Percentiles rank a stretch among this genome's conserved stretches.
Evolutionary conservation across 2,329 filamentous ascomycete species (phyloP).

Genomic region (Berkeleyomyces rouxiae): DNA sequence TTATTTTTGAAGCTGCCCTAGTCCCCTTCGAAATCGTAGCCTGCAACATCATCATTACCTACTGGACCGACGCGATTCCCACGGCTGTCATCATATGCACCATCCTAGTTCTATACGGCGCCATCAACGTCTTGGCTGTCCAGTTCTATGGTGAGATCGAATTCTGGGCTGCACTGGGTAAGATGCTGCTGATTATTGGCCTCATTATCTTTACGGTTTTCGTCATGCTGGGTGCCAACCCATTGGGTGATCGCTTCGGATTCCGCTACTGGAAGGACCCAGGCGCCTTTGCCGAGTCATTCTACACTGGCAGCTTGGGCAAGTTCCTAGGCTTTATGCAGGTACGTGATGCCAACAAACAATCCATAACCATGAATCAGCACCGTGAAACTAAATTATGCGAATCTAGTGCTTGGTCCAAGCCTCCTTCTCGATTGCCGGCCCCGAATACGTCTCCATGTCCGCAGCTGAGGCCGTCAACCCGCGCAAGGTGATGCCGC

Average conservation of each 20-base stretch:
- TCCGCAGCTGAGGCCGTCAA: conserved; percentile 59
- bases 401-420: conserved; percentile 49
- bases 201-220: conserved; percentile 66
- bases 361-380: not conserved
- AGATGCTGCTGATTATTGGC: conserved; percentile 54
- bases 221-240: conserved; percentile 70
- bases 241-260: conserved; percentile 51
- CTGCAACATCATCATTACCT: conserved; percentile 45
- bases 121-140: conserved; percentile 57
- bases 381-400: not conserved
- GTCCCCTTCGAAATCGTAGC: conserved; percentile 53
- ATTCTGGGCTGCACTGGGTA: conserved; percentile 57
- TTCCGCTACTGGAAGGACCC: conserved; percentile 52
- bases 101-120: conserved; percentile 26
- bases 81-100: conserved; percentile 45
- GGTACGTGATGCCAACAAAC: not conserved
- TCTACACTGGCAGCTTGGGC: conserved; percentile 49
- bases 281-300: conserved; percentile 52
- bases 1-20: conserved; percentile 50
- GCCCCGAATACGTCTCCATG: conserved; percentile 50
- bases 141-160: conserved; percentile 63
- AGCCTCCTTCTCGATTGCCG: conserved; percentile 50
- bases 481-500: conserved; percentile 51
- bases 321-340: conserved; percentile 50
- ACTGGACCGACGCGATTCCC: conserved; percentile 44